Evolutionary conservation across 1,284 basidiomycete species (phyloP).

Genomic region (Kwoniella shivajii): DNA sequence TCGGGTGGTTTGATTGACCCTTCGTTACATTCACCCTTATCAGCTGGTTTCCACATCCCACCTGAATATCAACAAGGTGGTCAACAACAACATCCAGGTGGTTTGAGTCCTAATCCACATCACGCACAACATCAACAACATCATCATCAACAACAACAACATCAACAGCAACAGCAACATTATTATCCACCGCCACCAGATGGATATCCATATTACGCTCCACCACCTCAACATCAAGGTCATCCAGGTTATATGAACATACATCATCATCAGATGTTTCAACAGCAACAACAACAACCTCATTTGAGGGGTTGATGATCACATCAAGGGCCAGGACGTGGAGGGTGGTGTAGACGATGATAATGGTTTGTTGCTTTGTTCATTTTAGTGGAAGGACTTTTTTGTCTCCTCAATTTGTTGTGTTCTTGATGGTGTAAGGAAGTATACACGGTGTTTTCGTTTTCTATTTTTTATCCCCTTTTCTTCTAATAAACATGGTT

Average conservation of each 20-base stretch:
- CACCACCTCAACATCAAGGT: constrained; percentile 21
- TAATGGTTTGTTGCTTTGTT: no score
- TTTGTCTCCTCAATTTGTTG: no score
- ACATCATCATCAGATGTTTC: constrained; percentile 27
- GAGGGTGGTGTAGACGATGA: no score
- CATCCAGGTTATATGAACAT: constrained; percentile 23
- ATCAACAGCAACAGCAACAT: constrained; percentile 17
- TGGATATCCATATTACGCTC: constrained; percentile 31
- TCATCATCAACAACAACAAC: constrained; percentile 5
- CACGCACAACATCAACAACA: constrained; percentile 16
- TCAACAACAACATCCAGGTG: constrained; percentile 2
- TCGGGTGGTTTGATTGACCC: constrained; percentile 17
- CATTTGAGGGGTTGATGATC: constrained; percentile 2
- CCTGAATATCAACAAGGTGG: constrained; percentile 39
- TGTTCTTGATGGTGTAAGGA: no score
- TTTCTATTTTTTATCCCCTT: no score
- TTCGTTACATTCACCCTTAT: constrained; percentile 35
- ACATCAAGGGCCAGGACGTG: no score
- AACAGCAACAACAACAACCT: constrained; percentile 23
- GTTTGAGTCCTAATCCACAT: constrained; percentile 3
- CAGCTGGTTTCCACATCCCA: constrained; percentile 40
- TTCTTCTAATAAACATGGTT: no score
- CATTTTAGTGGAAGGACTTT: no score
- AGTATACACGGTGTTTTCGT: no score
- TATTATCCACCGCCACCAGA: constrained; percentile 16